Conservation (phyloP, 106 monocot species). For the Agapanthus africanus region DNA sequence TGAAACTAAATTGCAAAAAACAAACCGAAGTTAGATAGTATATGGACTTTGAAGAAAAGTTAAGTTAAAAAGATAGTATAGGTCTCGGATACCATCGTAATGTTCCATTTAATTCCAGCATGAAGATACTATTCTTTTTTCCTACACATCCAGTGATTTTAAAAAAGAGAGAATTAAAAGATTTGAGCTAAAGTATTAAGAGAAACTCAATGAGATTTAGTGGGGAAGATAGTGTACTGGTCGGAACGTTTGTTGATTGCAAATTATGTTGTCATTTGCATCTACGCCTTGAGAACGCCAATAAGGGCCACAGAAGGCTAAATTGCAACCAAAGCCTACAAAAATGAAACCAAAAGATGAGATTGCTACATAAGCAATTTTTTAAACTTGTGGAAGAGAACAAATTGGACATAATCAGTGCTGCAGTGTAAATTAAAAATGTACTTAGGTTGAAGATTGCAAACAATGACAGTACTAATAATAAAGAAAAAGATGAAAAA, state of each 20-base stretch:
- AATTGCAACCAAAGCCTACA: constrained; percentile 85
- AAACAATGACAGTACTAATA: no score
- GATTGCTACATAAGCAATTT: neutral
- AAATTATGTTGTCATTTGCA: constrained; percentile 37
- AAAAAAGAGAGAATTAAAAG: neutral
- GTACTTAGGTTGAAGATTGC: neutral
- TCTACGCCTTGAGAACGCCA: constrained; percentile 69
- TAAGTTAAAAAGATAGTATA: no score
- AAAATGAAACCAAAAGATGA: neutral
- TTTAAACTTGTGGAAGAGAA: neutral
- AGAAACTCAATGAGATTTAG: neutral
- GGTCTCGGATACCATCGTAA: no score
- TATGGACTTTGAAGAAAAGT: no score
- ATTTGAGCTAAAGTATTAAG: neutral
- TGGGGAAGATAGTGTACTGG: constrained; percentile 31
- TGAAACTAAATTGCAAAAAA: neutral
- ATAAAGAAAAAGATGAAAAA: no score
- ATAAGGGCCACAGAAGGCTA: constrained; percentile 88
- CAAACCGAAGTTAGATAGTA: no score
- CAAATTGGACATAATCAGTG: neutral
- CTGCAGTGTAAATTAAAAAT: neutral
- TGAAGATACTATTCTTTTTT: no score
- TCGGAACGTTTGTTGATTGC: constrained; percentile 62
- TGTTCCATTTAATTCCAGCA: no score
- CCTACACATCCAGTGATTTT: no score